These are phyloP conservation scores for Candida tammaniensis DNA, from an alignment of 805 yeast species.

Conservation along the genomic window DNA sequence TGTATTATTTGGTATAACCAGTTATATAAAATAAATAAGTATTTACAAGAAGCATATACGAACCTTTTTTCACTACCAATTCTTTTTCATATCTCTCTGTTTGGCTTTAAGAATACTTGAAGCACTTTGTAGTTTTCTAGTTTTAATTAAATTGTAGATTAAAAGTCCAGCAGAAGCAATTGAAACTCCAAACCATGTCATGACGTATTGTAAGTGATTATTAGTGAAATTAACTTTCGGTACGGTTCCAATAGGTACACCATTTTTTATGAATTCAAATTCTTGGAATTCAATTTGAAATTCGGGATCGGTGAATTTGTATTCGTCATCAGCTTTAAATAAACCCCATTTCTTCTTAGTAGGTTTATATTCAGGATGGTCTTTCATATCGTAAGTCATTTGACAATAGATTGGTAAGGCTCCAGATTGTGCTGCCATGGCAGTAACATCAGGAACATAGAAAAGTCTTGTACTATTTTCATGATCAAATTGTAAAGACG, in stretches of 20 bases:
- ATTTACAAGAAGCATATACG: slow-evolving; percentile 7
- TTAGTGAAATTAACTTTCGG: slow-evolving; percentile 83
- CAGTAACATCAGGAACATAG: slow-evolving; percentile 76
- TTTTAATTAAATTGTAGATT: slow-evolving; percentile 29
- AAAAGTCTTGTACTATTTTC: slow-evolving; percentile 66
- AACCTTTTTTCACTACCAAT: too few species aligned
- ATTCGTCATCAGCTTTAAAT: slow-evolving; percentile 3
- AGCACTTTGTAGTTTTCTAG: slow-evolving; percentile 30
- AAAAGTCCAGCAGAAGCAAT: slow-evolving; percentile 70
- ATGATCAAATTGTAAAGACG: slow-evolving; percentile 67
- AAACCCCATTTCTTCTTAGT: slow-evolving; percentile 41
- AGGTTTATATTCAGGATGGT: slow-evolving; percentile 52
- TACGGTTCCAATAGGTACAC: slow-evolving; percentile 84
- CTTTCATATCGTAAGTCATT: slow-evolving; percentile 63
- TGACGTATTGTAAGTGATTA: slow-evolving; percentile 86
- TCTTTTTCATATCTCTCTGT: slow-evolving; percentile 32
- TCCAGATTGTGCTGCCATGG: slow-evolving; percentile 68
- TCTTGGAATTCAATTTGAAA: slow-evolving; percentile 39
- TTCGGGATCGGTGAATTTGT: slow-evolving; percentile 19
- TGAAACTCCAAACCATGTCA: slow-evolving; percentile 93
- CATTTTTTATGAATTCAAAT: slow-evolving; percentile 64
- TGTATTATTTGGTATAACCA: slow-evolving; percentile 36
- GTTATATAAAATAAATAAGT: slow-evolving; percentile 12
- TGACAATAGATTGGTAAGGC: slow-evolving; percentile 76
- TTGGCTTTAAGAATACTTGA: slow-evolving; percentile 41